Evolutionary conservation across 768 basidiomycete genomes (phyloP).

Genomic region (Roridomyces roridus): DNA sequence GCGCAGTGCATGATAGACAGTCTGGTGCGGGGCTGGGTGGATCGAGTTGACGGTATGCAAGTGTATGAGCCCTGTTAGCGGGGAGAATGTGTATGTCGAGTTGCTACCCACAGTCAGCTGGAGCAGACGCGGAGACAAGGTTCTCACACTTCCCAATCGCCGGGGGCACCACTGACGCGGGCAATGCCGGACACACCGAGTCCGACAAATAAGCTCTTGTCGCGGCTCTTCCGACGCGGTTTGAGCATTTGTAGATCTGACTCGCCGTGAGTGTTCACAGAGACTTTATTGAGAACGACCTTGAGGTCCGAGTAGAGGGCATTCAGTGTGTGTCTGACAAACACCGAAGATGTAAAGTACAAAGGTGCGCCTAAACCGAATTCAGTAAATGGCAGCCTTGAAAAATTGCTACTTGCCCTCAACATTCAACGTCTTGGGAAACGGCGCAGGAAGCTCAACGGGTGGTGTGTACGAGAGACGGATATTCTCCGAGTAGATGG

Average conservation of each 20-base stretch:
- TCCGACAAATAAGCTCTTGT: conserved; percentile 64
- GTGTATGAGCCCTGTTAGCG: conserved; percentile 65
- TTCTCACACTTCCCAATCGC: conserved; percentile 80
- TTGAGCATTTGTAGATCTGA: conserved; percentile 5
- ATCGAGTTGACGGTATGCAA: conserved; percentile 77
- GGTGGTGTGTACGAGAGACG: conserved; percentile 75
- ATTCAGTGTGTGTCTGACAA: conserved; percentile 77
- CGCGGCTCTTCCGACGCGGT: conserved; percentile 43
- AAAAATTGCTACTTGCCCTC: conserved; percentile 64
- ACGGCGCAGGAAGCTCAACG: conserved; percentile 65
- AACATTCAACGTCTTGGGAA: conserved; percentile 70
- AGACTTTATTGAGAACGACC: conserved; percentile 60
- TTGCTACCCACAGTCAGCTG: conserved; percentile 45
- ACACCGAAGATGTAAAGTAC: conserved; percentile 72
- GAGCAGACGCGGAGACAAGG: background rate
- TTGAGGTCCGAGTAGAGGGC: conserved; percentile 73
- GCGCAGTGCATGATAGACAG: conserved; percentile 69
- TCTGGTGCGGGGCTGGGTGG: conserved; percentile 74
- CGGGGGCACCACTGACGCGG: conserved; percentile 64
- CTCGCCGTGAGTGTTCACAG: conserved; percentile 36
- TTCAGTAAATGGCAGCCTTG: background rate
- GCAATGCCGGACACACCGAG: conserved; percentile 62
- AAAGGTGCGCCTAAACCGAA: conserved; percentile 62
- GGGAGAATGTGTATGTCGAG: conserved; percentile 79
- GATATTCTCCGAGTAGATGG: conserved; percentile 69